Evolutionary conservation across 192 early-diverging fungal species (phyloP).

Genomic region (Backusella westeae): DNA sequence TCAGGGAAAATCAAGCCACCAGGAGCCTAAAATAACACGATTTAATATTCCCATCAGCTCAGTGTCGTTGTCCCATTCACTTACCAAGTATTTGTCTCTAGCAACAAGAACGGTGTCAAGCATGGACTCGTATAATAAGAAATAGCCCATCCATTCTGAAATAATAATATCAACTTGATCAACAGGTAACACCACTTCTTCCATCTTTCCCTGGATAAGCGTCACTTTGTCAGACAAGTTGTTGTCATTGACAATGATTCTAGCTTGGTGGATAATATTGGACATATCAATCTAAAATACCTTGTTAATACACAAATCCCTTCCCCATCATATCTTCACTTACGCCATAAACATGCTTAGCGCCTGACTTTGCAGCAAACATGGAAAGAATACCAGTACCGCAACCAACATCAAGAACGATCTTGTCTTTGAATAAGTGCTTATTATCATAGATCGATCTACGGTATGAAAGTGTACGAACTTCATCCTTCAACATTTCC

Average conservation of each 20-base stretch:
- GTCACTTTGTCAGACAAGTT: slow-evolving; percentile 86
- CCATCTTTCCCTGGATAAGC: slow-evolving; percentile 94
- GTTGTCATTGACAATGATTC: slow-evolving; percentile 93
- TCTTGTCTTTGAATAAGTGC: slow-evolving; percentile 95
- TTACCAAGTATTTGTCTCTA: slow-evolving; percentile 81
- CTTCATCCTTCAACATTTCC: slow-evolving; percentile 98
- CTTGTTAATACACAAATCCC: neutral
- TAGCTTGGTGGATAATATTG: slow-evolving; percentile 95
- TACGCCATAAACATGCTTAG: slow-evolving; percentile 90
- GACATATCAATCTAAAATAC: slow-evolving; percentile 67
- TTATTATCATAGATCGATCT: slow-evolving; percentile 93
- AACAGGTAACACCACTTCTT: slow-evolving; percentile 91
- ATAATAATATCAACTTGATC: slow-evolving; percentile 98
- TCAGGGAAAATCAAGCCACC: slow-evolving; percentile 90
- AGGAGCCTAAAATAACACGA: slow-evolving; percentile 35
- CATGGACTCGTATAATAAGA: slow-evolving; percentile 97
- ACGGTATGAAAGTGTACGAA: slow-evolving; percentile 90
- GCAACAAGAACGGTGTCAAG: slow-evolving; percentile 97
- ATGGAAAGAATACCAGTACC: slow-evolving; percentile 98
- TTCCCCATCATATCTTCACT: neutral
- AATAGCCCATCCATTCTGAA: slow-evolving; percentile 99
- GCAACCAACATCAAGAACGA: slow-evolving; percentile 98
- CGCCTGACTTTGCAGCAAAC: slow-evolving; percentile 98
- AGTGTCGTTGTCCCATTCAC: neutral
- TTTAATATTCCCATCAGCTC: neutral